Percentiles rank a stretch among this genome's conserved stretches.
phyloP scores from a whole-genome alignment of 331 rosid species.

The Ulmus americana region DNA sequence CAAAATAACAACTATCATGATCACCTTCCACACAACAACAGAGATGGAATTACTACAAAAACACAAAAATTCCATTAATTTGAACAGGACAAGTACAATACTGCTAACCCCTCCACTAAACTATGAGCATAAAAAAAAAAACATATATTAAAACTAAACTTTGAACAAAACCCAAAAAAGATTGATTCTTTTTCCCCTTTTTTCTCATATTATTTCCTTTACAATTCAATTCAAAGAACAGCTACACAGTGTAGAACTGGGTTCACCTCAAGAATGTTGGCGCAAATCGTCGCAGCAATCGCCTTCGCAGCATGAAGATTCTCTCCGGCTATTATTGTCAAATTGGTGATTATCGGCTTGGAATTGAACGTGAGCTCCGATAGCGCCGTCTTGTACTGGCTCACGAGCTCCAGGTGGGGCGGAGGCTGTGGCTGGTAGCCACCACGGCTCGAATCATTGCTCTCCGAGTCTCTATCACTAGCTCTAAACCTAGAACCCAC shows the following conservation, averaged over 20 bases:
- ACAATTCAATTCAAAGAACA: conserved; percentile 43
- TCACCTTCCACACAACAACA: conserved; percentile 2
- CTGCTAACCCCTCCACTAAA: conserved; percentile 13
- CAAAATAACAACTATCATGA: conserved; percentile 10
- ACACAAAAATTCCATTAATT: conserved; percentile 29
- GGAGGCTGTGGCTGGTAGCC: conserved; percentile 69
- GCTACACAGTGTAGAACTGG: conserved; percentile 37
- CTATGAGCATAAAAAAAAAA: conserved; percentile 2
- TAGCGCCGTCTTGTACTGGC: conserved; percentile 70
- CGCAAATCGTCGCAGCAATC: conserved; percentile 56
- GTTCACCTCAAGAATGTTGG: conserved; percentile 92
- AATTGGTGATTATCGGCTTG: conserved; percentile 82
- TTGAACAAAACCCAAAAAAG: conserved; percentile 12
- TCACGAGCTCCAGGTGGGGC: conserved; percentile 77
- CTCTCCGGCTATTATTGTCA: conserved; percentile 97
- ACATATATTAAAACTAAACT: background rate
- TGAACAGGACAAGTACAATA: conserved; percentile 21
- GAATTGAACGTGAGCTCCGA: conserved; percentile 94
- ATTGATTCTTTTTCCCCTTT: background rate
- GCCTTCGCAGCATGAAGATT: conserved; percentile 65
- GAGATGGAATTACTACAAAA: conserved; percentile 12
- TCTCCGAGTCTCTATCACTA: conserved; percentile 54
- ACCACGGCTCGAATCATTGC: conserved; percentile 30
- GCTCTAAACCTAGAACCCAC: conserved; percentile 41
- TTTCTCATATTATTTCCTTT: conserved; percentile 24